Evolutionary conservation across 2,329 filamentous ascomycete species (phyloP), one percentile per base, ranked within the genome.

Genomic region (Penicillium vulpinum): DNA sequence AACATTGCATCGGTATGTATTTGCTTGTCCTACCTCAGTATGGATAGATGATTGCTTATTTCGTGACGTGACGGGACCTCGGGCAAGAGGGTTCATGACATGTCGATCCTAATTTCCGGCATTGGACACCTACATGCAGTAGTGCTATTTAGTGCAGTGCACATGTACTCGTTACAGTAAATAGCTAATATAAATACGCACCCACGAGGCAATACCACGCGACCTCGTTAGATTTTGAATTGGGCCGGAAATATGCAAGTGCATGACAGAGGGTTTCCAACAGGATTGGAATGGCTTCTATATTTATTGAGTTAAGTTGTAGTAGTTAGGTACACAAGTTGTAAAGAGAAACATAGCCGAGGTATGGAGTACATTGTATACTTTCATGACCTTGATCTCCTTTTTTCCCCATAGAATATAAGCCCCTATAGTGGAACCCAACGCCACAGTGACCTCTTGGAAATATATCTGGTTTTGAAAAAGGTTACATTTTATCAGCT

Each of bases 391-490:
- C 41, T 18, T 15, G 7, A 15, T 26, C 7, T 31, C 16, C 18
- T 31, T 24, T 38, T 11, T 21, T 13, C 16, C 7, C 33, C 16
- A 36, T n/a, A 13, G 26, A 50, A 21, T 16, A 16, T 8, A 40
- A 39, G 24, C 47, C 47, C 47, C 47, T 50, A 16, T 50, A 50
- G 47, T 50, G 47, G 47, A 28, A 39, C 47, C 35, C 11, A 11
- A 16, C 13, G 16, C 3, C 47, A 31, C 36, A 5, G 13, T 13
- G 18, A 28, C 39, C 29, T 31, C 28, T 29, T 13, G 5, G 31
- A 47, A 8, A 29, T 49, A 13, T 49, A n/a, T n/a, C n/a, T n/a
- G n/a, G n/a, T n/a, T n/a, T n/a, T n/a, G n/a, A n/a, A n/a, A n/a
- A n/a, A n/a, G n/a, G n/a, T n/a, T n/a, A n/a, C n/a, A 21, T 21